These are phyloP conservation scores for Pichia norvegensis DNA, from an alignment of 1,139 yeast genomes.

Conservation along the genomic window DNA sequence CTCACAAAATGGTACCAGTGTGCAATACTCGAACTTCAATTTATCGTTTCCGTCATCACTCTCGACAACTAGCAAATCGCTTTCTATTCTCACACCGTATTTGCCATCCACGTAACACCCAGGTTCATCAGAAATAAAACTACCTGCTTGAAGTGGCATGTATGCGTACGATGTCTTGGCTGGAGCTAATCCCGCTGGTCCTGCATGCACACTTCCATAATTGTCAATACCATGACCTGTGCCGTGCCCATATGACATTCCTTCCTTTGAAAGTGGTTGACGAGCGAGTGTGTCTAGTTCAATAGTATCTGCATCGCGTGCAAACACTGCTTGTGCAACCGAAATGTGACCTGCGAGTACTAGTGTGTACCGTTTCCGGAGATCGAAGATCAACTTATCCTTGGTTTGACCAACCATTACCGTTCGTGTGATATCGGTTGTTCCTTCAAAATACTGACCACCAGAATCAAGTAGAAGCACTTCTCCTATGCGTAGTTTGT, in stretches of 20 bases:
- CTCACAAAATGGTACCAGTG: constrained; percentile 47
- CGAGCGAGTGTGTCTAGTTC: constrained; percentile 45
- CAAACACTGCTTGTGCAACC: constrained; percentile 46
- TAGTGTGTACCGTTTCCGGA: constrained; percentile 37
- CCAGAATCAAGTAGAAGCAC: constrained; percentile 48
- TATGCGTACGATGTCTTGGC: constrained; percentile 26
- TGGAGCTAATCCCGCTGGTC: constrained; percentile 45
- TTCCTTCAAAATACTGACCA: constrained; percentile 50
- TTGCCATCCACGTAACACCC: constrained; percentile 47
- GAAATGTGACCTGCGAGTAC: constrained; percentile 51
- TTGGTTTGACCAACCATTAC: constrained; percentile 34
- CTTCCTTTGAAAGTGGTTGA: constrained; percentile 37
- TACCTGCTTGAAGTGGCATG: constrained; percentile 36
- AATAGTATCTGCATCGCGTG: constrained; percentile 38
- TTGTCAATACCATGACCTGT: constrained; percentile 57
- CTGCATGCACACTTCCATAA: constrained; percentile 50
- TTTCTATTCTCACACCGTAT: constrained; percentile 49
- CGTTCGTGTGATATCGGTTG: constrained; percentile 53
- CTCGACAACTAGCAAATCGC: constrained; percentile 35
- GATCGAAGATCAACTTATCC: constrained; percentile 24
- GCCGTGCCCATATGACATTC: constrained; percentile 49
- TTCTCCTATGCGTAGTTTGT: constrained; percentile 36
- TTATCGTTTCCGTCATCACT: constrained; percentile 15
- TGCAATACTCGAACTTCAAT: constrained; percentile 42
- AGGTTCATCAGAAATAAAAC: constrained; percentile 48